phyloP scores from a whole-genome alignment of 2,329 filamentous ascomycete species.

The Aureobasidium sp. region DNA sequence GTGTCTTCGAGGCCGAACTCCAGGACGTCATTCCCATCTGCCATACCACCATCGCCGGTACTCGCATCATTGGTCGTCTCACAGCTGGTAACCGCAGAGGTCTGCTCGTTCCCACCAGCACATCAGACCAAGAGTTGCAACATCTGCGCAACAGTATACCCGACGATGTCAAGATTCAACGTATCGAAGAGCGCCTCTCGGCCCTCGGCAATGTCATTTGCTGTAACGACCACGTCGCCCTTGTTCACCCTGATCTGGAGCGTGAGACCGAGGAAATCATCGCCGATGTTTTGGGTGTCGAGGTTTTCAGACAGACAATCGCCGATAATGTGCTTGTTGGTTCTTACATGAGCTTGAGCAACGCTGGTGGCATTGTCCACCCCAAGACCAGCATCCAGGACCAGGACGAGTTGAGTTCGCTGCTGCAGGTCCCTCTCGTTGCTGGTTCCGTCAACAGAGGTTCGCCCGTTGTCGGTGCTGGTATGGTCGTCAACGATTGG shows the following conservation, averaged over 20 bases:
- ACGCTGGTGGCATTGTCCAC: slow-evolving; percentile 94
- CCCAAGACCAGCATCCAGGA: slow-evolving; percentile 96
- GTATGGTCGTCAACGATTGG: slow-evolving; percentile 98
- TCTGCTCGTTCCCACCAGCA: slow-evolving; percentile 89
- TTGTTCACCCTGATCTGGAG: slow-evolving; percentile 93
- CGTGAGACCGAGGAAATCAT: slow-evolving; percentile 98
- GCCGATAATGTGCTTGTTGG: slow-evolving; percentile 96
- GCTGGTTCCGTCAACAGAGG: slow-evolving; percentile 91
- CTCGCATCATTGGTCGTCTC: slow-evolving; percentile 88
- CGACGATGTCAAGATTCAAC: slow-evolving; percentile 85
- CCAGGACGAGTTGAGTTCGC: slow-evolving; percentile 89
- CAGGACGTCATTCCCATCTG: slow-evolving; percentile 97
- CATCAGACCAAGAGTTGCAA: slow-evolving; percentile 96
- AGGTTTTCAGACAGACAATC: slow-evolving; percentile 89
- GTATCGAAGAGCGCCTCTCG: slow-evolving; percentile 93
- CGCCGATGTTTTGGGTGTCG: slow-evolving; percentile 82
- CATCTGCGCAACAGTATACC: slow-evolving; percentile 93
- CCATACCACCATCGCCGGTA: slow-evolving; percentile 93
- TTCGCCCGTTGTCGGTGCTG: slow-evolving; percentile 88
- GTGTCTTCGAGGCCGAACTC: slow-evolving; percentile 91
- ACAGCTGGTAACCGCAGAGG: slow-evolving; percentile 96
- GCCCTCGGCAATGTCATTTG: slow-evolving; percentile 97
- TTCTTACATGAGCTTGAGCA: slow-evolving; percentile 92
- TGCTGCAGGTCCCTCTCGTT: slow-evolving; percentile 92
- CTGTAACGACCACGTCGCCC: slow-evolving; percentile 90